These are phyloP conservation scores for Angomonas ambiguus DNA, from an alignment of 208 protist genomes.

Conservation along the genomic window DNA sequence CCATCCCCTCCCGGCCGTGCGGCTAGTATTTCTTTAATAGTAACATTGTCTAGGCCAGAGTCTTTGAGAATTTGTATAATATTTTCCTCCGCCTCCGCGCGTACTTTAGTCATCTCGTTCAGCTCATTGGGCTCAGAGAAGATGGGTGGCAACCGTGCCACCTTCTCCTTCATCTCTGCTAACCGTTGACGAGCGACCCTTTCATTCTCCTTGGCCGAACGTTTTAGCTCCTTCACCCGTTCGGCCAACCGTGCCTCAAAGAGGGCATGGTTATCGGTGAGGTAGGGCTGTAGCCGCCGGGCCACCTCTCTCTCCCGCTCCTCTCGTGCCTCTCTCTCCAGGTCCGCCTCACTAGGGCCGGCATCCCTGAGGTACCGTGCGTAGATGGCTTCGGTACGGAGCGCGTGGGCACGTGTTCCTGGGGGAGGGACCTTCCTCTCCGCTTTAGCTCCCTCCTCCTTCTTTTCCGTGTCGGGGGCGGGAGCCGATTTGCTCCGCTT, in stretches of 20 bases:
- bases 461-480: neutral
- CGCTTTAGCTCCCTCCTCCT: neutral
- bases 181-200: slow-evolving; percentile 39
- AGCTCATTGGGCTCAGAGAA: slow-evolving; percentile 75
- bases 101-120: slow-evolving; percentile 51
- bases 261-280: slow-evolving; percentile 34
- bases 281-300: slow-evolving; percentile 55
- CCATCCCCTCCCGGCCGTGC: slow-evolving; percentile 6
- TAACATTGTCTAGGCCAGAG: slow-evolving; percentile 48
- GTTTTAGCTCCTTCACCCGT: slow-evolving; percentile 61
- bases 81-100: slow-evolving; percentile 58
- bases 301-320: slow-evolving; percentile 50
- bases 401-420: slow-evolving; percentile 74
- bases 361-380: slow-evolving; percentile 39
- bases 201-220: slow-evolving; percentile 46
- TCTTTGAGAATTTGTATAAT: slow-evolving; percentile 66
- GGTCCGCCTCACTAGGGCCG: slow-evolving; percentile 16
- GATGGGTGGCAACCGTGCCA: slow-evolving; percentile 74
- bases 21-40: slow-evolving; percentile 48
- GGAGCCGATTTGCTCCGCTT: slow-evolving; percentile 2
- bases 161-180: slow-evolving; percentile 59
- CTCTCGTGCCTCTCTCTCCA: slow-evolving; percentile 24
- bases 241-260: slow-evolving; percentile 45
- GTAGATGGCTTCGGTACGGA: slow-evolving; percentile 72
- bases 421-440: slow-evolving; percentile 19